Evolutionary conservation across 1,139 yeast genomes (phyloP).

Genomic region (Candida albicans): DNA sequence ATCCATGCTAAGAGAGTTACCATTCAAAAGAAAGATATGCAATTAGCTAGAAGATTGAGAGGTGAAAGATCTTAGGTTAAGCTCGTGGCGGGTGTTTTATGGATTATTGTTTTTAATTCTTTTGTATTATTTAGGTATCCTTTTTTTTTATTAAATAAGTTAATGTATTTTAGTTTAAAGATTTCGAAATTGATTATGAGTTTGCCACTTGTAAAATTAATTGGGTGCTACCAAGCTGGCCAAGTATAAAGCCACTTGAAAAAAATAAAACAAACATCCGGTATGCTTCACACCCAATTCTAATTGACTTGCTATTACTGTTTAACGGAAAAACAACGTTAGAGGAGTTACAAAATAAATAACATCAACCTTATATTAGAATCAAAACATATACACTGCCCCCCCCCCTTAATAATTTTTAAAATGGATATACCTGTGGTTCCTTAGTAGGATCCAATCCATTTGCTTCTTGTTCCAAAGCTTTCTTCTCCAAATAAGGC

Average conservation of each 20-base stretch:
- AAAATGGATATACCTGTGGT: slow-evolving; percentile 41
- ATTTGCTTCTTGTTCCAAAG: slow-evolving; percentile 48
- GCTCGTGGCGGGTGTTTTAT: neutral
- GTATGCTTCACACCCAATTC: too few species aligned
- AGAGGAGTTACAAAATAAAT: too few species aligned
- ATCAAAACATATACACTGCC: neutral
- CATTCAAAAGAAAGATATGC: slow-evolving; percentile 98
- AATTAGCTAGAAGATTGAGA: slow-evolving; percentile 98
- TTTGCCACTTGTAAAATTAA: neutral
- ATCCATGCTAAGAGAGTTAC: slow-evolving; percentile 99
- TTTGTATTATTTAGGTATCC: slow-evolving; percentile 6
- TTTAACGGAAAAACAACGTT: too few species aligned
- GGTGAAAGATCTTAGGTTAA: slow-evolving; percentile 77
- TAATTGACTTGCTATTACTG: too few species aligned
- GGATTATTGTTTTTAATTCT: slow-evolving; percentile 4
- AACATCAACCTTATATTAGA: too few species aligned
- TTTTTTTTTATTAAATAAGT: slow-evolving; percentile 3
- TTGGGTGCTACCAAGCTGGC: too few species aligned
- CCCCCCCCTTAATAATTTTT: neutral
- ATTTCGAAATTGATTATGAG: neutral
- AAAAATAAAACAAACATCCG: too few species aligned
- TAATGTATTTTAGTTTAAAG: slow-evolving; percentile 3
- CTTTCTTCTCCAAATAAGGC: slow-evolving; percentile 54
- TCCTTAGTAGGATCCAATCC: slow-evolving; percentile 45
- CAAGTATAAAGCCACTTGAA: too few species aligned